phyloP scores from a whole-genome alignment of 139 green algal genomes.

The Ostreobium quekettii region DNA sequence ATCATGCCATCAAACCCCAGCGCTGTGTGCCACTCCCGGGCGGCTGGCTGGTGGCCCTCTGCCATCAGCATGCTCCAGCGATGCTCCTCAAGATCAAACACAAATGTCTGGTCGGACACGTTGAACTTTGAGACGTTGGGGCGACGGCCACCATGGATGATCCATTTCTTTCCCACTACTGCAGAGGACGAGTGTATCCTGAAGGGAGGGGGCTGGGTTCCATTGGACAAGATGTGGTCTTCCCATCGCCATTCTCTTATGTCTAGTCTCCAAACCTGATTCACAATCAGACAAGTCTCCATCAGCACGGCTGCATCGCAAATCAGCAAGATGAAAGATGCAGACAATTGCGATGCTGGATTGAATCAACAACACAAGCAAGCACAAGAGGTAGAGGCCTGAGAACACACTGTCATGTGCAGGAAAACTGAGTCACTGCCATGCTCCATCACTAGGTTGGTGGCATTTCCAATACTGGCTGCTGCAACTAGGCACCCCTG shows the following conservation, averaged over 20 bases:
- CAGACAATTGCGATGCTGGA: no score
- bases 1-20: constrained; percentile 30
- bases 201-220: constrained; percentile 14
- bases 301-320: no score
- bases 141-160: constrained; percentile 27
- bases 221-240: constrained; percentile 5
- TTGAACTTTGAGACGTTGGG: constrained; percentile 28
- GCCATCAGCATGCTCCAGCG: constrained; percentile 32
- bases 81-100: constrained; percentile 26
- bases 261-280: constrained; percentile 27
- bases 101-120: constrained; percentile 26
- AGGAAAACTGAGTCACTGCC: no score
- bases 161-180: constrained; percentile 30
- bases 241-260: constrained; percentile 22
- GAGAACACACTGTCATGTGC: no score
- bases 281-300: no score
- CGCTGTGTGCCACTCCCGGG: constrained; percentile 28
- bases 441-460: no score
- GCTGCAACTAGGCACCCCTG: no score
- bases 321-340: no score
- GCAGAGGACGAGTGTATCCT: constrained; percentile 25
- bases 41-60: constrained; percentile 20
- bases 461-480: no score
- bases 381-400: no score
- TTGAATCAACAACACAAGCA: no score